Base-by-base conservation (phyloP, 2,329 filamentous ascomycete genomes). In the Shiraia sp. region DNA sequence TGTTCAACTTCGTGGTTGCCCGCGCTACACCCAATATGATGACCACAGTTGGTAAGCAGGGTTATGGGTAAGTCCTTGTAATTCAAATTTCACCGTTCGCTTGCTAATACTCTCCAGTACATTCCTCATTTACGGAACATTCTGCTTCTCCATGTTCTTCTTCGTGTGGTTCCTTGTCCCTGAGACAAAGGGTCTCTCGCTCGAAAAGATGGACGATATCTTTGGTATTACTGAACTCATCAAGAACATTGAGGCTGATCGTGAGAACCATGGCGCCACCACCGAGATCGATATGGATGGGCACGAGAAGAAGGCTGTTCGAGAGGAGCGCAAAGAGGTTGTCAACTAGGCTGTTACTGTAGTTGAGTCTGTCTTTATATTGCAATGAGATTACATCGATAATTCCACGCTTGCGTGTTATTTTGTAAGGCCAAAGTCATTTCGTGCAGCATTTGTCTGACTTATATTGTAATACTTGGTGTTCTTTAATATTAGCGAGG, bases 1-100 rank as follows among this genome's bases (percentile, higher is more conserved):
- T 88, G 4, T 88, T 88, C 67, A 89, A 89, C 61, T 86, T 88
- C 47, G 79, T 87, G 8, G 82, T 88, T 42, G 85, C 85, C 2
- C 73, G 82, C 42, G 82, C 82, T 24, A 83, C 85, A 3, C 80
- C 85, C 2, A 82, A 79, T 32, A 88, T 88, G 85, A 74, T 88
- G 57, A 75, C 75, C 8, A 80, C 74, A 0, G 74, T 78, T 36
- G 78, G 76, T 8, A 59, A 60, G 12, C 68, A 71, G 32, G 70
- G 76, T 36, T 80, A 79, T 49, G 77, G 77, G 65, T 75, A 56
- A 55, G 66, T 67, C 37, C 29, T 10, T 26, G 6, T 24, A 8
- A 6, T 16, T 26, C 29, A 29, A 70, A 10, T 74, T 77, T 57
- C 73, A 72, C 14, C 49, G 63, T 16, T 63, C 63, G 2, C 16